Base-by-base conservation (phyloP, 495 filamentous ascomycete species). In the Daldinia vernicosa region DNA sequence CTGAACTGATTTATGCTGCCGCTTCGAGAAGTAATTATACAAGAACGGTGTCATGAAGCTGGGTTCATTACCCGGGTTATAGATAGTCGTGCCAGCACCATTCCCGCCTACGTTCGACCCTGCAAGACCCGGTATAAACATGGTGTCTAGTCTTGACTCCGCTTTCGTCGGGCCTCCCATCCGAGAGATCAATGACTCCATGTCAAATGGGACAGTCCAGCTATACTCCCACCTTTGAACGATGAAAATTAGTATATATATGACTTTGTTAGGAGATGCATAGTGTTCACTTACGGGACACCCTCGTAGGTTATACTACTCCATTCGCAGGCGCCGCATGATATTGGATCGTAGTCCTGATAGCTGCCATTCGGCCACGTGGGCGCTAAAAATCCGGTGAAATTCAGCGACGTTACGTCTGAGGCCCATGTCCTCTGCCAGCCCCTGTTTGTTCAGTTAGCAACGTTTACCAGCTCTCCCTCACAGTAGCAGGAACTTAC, bases 361-460 rank as follows among this genome's bases (percentile, higher is more conserved):
- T 91, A 91, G 9, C 71, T 74, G 0, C 88, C 89, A 39, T 85
- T 78, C 6, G 78, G 63, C 66, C 82, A 76, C 1, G 86, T 82
- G 3, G 90, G 90, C 0, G 86, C 88, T 1, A 91, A 78, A 71
- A 91, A 92, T 15, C 90, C 89, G 2, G 80, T 82, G 69, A 88
- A 89, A 12, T 81, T 82, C 4, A 89, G 76, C 1, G 84, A 84
- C 1, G 80, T 84, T 8, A 82, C 81, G 35, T 83, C 75, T 0
- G 82, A 67, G 66, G 90, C 87, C 88, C 89, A 93, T 58, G 89
- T 89, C 61, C 89, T 90, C 3, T 86, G 81, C 90, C 90, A 92
- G 51, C 90, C 89, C 6, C 67, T 70, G 26, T 27, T 50, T 4
- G 17, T 28, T 1, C 0, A 27, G 28, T 65, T 9, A 64, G 50